Evolutionary conservation across 345 rosid species (phyloP).

Genomic region (Bruguiera gymnorhiza): DNA sequence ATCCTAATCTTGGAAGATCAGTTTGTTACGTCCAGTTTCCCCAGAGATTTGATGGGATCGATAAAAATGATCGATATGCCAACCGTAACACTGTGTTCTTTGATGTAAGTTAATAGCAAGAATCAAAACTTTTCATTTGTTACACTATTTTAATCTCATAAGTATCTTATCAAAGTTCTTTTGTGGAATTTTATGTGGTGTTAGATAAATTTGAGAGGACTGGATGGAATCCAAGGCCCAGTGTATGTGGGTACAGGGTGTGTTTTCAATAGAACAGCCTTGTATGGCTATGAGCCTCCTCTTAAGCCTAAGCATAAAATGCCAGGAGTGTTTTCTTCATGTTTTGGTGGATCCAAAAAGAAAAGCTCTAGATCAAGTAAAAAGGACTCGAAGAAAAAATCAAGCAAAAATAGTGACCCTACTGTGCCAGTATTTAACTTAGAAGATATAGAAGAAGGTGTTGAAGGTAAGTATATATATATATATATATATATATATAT

Average conservation of each 20-base stretch:
- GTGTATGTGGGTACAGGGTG: constrained; percentile 39
- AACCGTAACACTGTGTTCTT: constrained; percentile 35
- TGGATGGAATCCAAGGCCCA: constrained; percentile 37
- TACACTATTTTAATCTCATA: too few relatives aligned
- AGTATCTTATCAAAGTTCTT: not conserved
- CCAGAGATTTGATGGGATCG: constrained; percentile 33
- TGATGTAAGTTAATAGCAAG: constrained; percentile 18
- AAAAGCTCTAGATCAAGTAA: constrained; percentile 26
- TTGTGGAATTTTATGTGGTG: not conserved
- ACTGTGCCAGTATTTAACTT: constrained; percentile 30
- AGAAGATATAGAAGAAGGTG: constrained; percentile 39
- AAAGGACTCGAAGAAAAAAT: constrained; percentile 26
- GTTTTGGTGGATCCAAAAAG: constrained; percentile 31
- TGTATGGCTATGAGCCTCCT: constrained; percentile 39
- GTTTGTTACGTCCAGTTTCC: constrained; percentile 37
- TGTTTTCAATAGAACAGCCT: constrained; percentile 36
- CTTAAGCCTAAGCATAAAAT: constrained; percentile 32
- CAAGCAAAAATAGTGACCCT: constrained; percentile 29
- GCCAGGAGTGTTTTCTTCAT: constrained; percentile 26
- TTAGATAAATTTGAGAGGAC: constrained; percentile 32
- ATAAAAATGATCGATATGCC: constrained; percentile 34
- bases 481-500: too few relatives aligned
- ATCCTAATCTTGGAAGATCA: constrained; percentile 32
- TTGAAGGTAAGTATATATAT: constrained; percentile 23
- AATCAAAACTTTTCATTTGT: too few relatives aligned